These are phyloP conservation scores for Cephaloascus fragrans DNA, from an alignment of 805 yeast species.

Conservation along the genomic window DNA sequence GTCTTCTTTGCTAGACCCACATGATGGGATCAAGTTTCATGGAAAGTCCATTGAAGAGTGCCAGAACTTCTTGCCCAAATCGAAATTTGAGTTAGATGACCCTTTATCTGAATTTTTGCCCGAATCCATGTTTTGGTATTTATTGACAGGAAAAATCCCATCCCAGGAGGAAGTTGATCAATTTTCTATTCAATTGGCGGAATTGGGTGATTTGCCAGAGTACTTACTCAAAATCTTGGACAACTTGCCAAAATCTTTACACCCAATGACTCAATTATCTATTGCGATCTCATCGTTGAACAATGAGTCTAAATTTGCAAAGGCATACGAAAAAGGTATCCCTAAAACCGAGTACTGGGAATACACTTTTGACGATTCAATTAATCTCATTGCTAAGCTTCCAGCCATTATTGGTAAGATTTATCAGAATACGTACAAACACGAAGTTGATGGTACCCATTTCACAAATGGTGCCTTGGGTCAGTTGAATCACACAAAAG, in stretches of 20 bases:
- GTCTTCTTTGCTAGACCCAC: slow-evolving; percentile 78
- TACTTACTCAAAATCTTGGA: slow-evolving; percentile 68
- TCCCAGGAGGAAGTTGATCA: slow-evolving; percentile 60
- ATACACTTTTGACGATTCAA: slow-evolving; percentile 72
- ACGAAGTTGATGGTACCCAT: slow-evolving; percentile 22
- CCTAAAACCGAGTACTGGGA: slow-evolving; percentile 79
- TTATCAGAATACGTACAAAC: slow-evolving; percentile 48
- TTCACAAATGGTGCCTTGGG: slow-evolving; percentile 60
- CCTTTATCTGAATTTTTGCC: slow-evolving; percentile 45
- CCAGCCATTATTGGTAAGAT: slow-evolving; percentile 77
- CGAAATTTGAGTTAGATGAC: slow-evolving; percentile 38
- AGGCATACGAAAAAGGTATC: slow-evolving; percentile 79
- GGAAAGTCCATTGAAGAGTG: slow-evolving; percentile 77
- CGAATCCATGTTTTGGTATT: slow-evolving; percentile 75
- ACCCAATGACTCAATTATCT: slow-evolving; percentile 87
- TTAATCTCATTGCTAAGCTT: slow-evolving; percentile 72
- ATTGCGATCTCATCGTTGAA: slow-evolving; percentile 77
- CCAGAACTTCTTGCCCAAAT: slow-evolving; percentile 66
- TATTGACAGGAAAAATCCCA: slow-evolving; percentile 79
- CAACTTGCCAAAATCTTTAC: slow-evolving; percentile 64
- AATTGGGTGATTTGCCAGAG: slow-evolving; percentile 68
- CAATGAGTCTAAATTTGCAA: slow-evolving; percentile 74
- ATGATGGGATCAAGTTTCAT: slow-evolving; percentile 81
- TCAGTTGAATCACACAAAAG: slow-evolving; percentile 39
- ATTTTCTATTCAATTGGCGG: slow-evolving; percentile 67